Evolutionary conservation across 2,329 filamentous ascomycete genomes (phyloP).

Genomic region (Colletotrichum viniferum): DNA sequence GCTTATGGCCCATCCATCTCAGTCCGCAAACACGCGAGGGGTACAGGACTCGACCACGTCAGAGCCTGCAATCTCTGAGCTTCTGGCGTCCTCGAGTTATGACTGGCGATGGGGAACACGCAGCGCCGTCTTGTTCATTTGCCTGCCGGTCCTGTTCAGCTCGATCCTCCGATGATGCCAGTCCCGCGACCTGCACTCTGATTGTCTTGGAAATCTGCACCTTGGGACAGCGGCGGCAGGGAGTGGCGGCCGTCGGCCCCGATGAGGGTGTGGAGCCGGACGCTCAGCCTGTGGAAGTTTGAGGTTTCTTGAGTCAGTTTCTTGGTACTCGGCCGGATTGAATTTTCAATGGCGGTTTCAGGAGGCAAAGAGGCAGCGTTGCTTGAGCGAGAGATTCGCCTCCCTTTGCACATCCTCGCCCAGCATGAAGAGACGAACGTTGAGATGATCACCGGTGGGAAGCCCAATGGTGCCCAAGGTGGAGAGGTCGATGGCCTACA

Average conservation of each 20-base stretch:
- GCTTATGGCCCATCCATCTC: not conserved
- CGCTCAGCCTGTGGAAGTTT: not conserved
- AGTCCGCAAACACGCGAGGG: not conserved
- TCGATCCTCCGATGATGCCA: not conserved
- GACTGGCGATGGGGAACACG: not conserved
- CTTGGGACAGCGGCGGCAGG: not conserved
- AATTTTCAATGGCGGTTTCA: conserved; percentile 21
- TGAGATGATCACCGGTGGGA: not conserved
- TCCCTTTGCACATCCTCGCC: not conserved
- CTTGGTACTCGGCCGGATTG: conserved; percentile 8
- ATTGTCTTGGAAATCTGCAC: not conserved
- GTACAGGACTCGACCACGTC: not conserved
- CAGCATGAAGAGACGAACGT: conserved; percentile 15
- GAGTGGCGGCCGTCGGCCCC: not conserved
- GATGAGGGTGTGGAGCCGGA: conserved; percentile 10
- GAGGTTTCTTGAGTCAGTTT: conserved; percentile 4
- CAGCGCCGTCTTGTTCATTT: not conserved
- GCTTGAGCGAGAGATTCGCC: conserved; percentile 6
- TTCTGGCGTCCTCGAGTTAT: not conserved
- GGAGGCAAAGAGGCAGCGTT: not conserved
- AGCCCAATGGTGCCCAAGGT: conserved; percentile 21
- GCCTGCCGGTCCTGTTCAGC: not conserved
- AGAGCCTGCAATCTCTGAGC: not conserved
- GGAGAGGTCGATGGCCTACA: conserved; percentile 8
- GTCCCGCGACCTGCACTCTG: not conserved